These are phyloP conservation scores for Artomyces pyxidatus DNA, from an alignment of 768 basidiomycete species.

Conservation along the genomic window DNA sequence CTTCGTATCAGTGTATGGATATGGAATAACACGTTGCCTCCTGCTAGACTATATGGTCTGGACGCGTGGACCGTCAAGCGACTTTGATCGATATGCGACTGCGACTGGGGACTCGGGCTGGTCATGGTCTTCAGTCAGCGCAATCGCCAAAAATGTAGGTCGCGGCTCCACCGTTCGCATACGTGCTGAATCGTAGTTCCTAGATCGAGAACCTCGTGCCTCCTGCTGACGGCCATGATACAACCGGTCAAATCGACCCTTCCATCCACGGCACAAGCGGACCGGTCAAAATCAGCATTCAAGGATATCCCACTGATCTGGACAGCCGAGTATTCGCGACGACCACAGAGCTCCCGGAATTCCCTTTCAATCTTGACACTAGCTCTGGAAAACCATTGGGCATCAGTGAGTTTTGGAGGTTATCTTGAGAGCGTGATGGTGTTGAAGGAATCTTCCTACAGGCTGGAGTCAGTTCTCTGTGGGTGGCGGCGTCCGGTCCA, in stretches of 20 bases:
- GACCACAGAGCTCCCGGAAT: slow-evolving; percentile 28
- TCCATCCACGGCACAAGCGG: slow-evolving; percentile 30
- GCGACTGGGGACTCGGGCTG: slow-evolving; percentile 21
- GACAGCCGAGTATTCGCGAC: slow-evolving; percentile 30
- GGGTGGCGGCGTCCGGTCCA: slow-evolving; percentile 3
- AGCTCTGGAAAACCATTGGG: slow-evolving; percentile 36
- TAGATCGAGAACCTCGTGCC: slow-evolving; percentile 31
- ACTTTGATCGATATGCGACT: slow-evolving; percentile 19
- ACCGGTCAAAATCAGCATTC: slow-evolving; percentile 18
- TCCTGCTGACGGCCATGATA: slow-evolving; percentile 32
- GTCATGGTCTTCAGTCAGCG: slow-evolving; percentile 6
- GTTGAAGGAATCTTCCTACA: background rate
- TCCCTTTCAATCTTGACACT: slow-evolving; percentile 33
- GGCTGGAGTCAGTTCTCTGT: slow-evolving; percentile 1
- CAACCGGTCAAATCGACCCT: slow-evolving; percentile 30
- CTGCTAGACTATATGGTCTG: slow-evolving; percentile 20
- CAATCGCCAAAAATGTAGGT: slow-evolving; percentile 1
- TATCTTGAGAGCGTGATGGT: background rate
- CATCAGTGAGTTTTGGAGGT: slow-evolving; percentile 22
- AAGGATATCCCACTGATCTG: slow-evolving; percentile 7
- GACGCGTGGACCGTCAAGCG: slow-evolving; percentile 20
- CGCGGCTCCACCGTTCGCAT: background rate
- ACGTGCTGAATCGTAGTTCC: background rate
- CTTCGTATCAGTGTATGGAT: background rate
- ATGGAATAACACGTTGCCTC: background rate